These are phyloP conservation scores for Podospora pseudocomata DNA, from an alignment of 495 filamentous ascomycete species.

Conservation along the genomic window DNA sequence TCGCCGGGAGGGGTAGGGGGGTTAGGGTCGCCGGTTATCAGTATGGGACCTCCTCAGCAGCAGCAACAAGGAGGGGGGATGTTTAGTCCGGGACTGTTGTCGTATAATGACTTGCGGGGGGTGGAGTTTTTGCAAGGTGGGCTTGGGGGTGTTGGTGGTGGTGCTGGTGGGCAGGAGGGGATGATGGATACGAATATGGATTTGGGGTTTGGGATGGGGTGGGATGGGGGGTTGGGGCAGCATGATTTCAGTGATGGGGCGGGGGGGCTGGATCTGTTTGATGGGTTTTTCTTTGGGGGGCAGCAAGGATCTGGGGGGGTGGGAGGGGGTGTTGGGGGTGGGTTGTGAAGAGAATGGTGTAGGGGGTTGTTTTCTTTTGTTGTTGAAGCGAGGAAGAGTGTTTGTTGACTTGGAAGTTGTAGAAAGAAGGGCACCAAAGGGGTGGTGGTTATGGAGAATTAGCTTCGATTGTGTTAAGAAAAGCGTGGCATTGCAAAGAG, in stretches of 20 bases:
- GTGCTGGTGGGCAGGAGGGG: constrained; percentile 23
- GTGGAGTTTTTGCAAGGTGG: constrained; percentile 44
- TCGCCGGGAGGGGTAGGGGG: not conserved
- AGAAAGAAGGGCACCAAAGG: too few relatives aligned
- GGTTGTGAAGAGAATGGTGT: not conserved
- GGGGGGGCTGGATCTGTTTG: constrained; percentile 74
- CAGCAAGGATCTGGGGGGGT: constrained; percentile 31
- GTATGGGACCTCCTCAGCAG: constrained; percentile 13
- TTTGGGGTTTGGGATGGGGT: constrained; percentile 69
- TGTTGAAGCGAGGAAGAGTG: not conserved
- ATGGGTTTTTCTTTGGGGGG: constrained; percentile 87
- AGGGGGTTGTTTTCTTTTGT: not conserved
- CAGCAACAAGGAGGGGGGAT: constrained; percentile 16
- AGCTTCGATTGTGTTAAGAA: too few relatives aligned
- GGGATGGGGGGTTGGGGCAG: constrained; percentile 52
- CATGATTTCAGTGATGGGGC: constrained; percentile 76
- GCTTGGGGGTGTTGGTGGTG: not conserved
- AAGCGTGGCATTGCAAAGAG: too few relatives aligned
- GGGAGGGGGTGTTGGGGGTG: constrained; percentile 6
- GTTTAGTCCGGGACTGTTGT: constrained; percentile 21
- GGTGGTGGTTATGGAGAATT: too few relatives aligned
- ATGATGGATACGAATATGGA: constrained; percentile 51
- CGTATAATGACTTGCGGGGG: constrained; percentile 41
- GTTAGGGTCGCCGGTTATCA: not conserved
- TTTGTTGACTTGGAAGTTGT: too few relatives aligned